Evolutionary conservation across 768 basidiomycete genomes (phyloP), one percentile per base, ranked within the genome.

Genomic region (Phaeotremella skinneri): DNA sequence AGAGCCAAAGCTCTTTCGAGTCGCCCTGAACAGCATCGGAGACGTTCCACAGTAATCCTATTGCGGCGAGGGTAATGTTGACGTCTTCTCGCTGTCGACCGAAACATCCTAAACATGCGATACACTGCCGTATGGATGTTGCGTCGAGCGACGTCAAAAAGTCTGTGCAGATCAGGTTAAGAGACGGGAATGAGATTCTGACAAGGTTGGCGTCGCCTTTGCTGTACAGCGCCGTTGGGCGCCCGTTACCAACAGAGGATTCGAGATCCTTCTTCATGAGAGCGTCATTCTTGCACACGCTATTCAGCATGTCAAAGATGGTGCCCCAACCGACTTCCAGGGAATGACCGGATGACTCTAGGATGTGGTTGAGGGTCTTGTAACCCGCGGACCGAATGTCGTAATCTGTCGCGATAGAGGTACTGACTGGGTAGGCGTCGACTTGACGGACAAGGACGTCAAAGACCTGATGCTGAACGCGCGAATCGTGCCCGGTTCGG

Each of bases 1-100:
- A 88, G 85, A 96, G 90, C 94, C 94, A 99, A n/a, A 97, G 78
- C 1, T 85, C 83, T 69, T 86, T 90, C 68, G 90, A 91, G 64
- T 86, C 84, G 0, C 85, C 83, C 69, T 94, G 91, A 32, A 98
- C 90, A 1, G 90, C 88, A 72, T 99, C 94, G 0, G 93, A 96
- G 0, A 99, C 89, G 60, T 89, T 88, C 94, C 94, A 98, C 3
- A 99, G 80, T 2, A 97, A 79, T 53, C 90, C 91, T 58, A 91
- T 91, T 0, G 93, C 91, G 0, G 94, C 94, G 55, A 99, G 79
- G 1, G 92, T 90, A 56, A 99, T 94, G 67, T 99, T 99, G 37
- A 94, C 93, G 64, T 98, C 96, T 41, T 79, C 78, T 0, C 85
- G 83, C 69, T 98, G 94, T 17, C 87, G 83, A 6, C 93, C 92